Evolutionary conservation across 805 yeast species (phyloP), one percentile per base, ranked within the genome.

Genomic region (Yarrowia porcina): DNA sequence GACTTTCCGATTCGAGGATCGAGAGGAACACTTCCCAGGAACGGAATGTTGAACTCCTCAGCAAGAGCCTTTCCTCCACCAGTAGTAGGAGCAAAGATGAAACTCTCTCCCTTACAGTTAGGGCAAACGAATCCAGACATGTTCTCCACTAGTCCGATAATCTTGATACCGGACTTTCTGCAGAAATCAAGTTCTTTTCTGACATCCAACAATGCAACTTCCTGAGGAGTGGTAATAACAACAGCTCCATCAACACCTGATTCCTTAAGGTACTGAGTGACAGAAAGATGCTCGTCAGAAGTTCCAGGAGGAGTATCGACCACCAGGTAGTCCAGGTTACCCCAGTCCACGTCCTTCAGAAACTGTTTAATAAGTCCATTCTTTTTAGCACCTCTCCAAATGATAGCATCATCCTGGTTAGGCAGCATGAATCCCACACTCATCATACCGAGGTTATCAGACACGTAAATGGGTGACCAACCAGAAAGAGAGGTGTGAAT

Each of bases 41-140:
- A 94, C 20, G 88, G 87, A 15, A 94, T 81, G 13, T 78, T 80
- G 72, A 89, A 73, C 65, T 94, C 99, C 67, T 86, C 76, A 63
- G 97, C 94, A 45, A 94, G 76, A 30, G 84, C 84, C 69, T 83
- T 81, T 9, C 98, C 99, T 20, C 99, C 99, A 15, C 99, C 99
- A 0, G 99, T 94, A 1, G 99, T 94, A 15, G 99, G 90, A 65
- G 87, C 86, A 75, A 94, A 94, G 4, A 94, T 92, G 70, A 86
- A 84, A 0, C 96, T 89, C 74, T 92, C 89, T 9, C 94, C 94
- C 66, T 89, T 83, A 75, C 99, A 94, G 70, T 80, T 84, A 4
- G 99, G 99, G 73, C 99, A 94, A 15, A 94, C 98, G 76, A 94
- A 94, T 2, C 99, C 99, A 9, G 97, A 84, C 99, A 94, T 94